Conservation (phyloP, 164 flowering plant genomes). For the Nymphaea thermarum region DNA sequence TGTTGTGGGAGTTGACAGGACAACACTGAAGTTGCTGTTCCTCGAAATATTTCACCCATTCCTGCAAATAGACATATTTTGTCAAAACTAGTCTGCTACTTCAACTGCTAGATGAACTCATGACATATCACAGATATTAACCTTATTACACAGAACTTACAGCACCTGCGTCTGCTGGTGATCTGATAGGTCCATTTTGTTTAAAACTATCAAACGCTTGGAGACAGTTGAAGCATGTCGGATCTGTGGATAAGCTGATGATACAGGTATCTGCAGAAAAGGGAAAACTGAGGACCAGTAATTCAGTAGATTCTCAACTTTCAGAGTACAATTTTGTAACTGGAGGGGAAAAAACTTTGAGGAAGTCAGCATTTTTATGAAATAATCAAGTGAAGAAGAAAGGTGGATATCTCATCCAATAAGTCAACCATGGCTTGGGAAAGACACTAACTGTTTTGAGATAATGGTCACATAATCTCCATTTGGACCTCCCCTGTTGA, state of each 20-base stretch:
- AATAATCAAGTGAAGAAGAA: too few species aligned
- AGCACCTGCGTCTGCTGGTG: slow-evolving; percentile 36
- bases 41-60: slow-evolving; percentile 50
- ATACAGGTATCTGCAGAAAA: slow-evolving; percentile 48
- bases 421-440: too few species aligned
- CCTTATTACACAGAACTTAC: too few species aligned
- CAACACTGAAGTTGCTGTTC: slow-evolving; percentile 25
- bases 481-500: too few species aligned
- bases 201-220: slow-evolving; percentile 47
- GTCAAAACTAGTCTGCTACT: background rate
- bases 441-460: too few species aligned
- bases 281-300: background rate
- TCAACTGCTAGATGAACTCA: too few species aligned
- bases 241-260: slow-evolving; percentile 43
- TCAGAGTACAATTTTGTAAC: too few species aligned
- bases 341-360: too few species aligned
- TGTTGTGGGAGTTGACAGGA: slow-evolving; percentile 73
- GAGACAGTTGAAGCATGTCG: slow-evolving; percentile 20
- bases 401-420: too few species aligned
- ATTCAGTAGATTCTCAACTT: background rate
- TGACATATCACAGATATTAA: too few species aligned
- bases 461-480: too few species aligned
- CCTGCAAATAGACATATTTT: slow-evolving; percentile 20
- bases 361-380: too few species aligned
- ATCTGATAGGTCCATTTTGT: slow-evolving; percentile 72